These are phyloP conservation scores for Keithomyces neogunnii DNA, from an alignment of 2,329 filamentous ascomycete genomes.

Conservation along the genomic window DNA sequence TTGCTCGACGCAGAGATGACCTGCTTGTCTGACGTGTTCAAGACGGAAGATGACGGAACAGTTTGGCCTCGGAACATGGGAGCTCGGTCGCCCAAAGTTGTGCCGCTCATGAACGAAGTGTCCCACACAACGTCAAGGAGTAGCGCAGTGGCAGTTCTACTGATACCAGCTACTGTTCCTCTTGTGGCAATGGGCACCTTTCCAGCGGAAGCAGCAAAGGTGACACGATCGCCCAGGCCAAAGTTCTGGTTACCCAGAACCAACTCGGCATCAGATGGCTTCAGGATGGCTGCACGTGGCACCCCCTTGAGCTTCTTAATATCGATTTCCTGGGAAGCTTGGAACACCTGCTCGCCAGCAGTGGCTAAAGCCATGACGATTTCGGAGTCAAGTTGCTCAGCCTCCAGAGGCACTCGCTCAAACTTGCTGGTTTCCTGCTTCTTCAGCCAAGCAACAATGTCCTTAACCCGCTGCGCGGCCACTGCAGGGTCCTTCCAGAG, in stretches of 20 bases:
- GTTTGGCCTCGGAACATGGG: constrained; percentile 92
- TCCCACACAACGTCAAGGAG: constrained; percentile 93
- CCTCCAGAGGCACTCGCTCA: constrained; percentile 91
- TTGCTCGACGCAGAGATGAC: constrained; percentile 58
- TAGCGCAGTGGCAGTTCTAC: constrained; percentile 72
- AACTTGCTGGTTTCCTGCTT: constrained; percentile 84
- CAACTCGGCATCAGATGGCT: constrained; percentile 93
- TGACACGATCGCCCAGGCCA: constrained; percentile 77
- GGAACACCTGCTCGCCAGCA: constrained; percentile 57
- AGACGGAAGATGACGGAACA: constrained; percentile 75
- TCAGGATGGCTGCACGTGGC: constrained; percentile 78
- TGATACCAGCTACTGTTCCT: constrained; percentile 92
- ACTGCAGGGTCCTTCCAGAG: constrained; percentile 68
- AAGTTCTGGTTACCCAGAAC: constrained; percentile 80
- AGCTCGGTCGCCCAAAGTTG: constrained; percentile 80
- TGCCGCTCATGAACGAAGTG: constrained; percentile 92
- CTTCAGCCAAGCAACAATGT: constrained; percentile 91
- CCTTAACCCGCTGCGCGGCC: constrained; percentile 77
- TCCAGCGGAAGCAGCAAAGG: constrained; percentile 86
- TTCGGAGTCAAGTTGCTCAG: constrained; percentile 89
- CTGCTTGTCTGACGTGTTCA: constrained; percentile 80
- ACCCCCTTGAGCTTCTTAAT: constrained; percentile 70
- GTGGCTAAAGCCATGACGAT: constrained; percentile 74
- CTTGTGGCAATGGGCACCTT: constrained; percentile 88
- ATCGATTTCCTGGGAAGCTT: constrained; percentile 42